Base-by-base conservation (phyloP, 2,329 filamentous ascomycete species). In the Paecilomyces niveus region DNA sequence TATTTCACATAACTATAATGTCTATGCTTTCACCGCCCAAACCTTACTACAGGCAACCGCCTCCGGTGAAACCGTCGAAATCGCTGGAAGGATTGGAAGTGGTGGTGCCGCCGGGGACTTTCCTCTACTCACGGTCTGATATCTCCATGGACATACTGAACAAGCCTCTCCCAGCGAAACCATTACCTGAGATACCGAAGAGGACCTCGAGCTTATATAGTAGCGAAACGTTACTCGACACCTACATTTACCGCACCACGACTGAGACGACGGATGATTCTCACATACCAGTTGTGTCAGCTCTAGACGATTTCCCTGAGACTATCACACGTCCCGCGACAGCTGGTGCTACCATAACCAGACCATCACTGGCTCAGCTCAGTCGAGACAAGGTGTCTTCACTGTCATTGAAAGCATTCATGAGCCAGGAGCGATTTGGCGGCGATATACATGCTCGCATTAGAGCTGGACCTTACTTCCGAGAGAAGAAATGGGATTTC, bases 401-500 rank as follows among this genome's bases (percentile, higher is more conserved):
- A 10, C 62, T 60, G 54, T 61, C 57, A 50, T 60, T 66, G 18
- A 61, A 64, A 13, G 61, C 62, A 13, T 61, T 67, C 45, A 45
- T 63, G n/a, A 61, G 64, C 3, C 67, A 70, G 15, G 66, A 69
- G 18, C 65, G 63, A 11, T 69, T 69, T 55, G 64, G 63, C 3
- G 64, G 61, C 2, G 63, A 65, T 13, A 61, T 61, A 35, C 56
- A 61, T 24, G 21, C 50, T 51, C 64, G 64, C 4, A 57, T 61
- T 2, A 69, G 67, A 21, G 63, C 68, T 3, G 72, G 69, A 57
- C 71, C 72, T 60, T 75, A 74, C 53, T 75, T 75, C 53, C 67
- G 72, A 6, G 72, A 75, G 53, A 75, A 75, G 63, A 75, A 74
- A 59, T 75, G 70, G 71, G 72, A 75, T 60, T 73, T 74, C 61